Evolutionary conservation across 2,329 filamentous ascomycete genomes (phyloP), one percentile per base, ranked within the genome.

Genomic region (Colletotrichum orchidophilum): DNA sequence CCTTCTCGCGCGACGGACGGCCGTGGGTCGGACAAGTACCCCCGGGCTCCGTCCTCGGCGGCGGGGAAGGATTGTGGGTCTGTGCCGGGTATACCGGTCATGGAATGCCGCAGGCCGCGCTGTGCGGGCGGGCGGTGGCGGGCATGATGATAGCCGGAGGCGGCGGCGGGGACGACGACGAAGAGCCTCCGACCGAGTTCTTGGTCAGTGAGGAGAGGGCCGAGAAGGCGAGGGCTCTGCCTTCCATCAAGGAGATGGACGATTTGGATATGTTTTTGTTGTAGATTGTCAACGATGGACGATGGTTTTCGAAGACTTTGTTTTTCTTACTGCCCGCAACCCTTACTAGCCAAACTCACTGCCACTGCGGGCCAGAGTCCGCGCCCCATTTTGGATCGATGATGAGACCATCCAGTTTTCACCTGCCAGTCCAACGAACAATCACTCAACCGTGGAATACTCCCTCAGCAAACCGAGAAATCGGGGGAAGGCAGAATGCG

Each of bases 1-100:
- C 91, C 0, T 95, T 90, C 79, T 90, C 88, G 33, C 83, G 90
- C 7, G 93, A 95, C 78, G 83, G 86, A 0, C 80, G 87, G 61
- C 92, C 93, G 0, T 95, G 91, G 90, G 91, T 95, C 2, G 93
- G 93, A 0, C 80, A 82, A 11, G 87, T 95, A n/a, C 90, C 91
- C 0, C 81, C 80, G 42, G 76, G 78, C 6, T 18, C 15, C 27
- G 64, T 29, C 31, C 74, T 87, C 27, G 81, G 87, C 5, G 89
- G 86, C n/a, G 83, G 80, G 21, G 78, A 84, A 3, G 90, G 91
- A 0, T 74, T 94, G 64, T 94, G 86, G 83, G 73, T 94, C 13
- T 87, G 87, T 72, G 91, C 86, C 3, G 92, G 91, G 3, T 94
- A 92, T 76, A 92, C 91, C 5, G 92, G 91, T 0, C 93, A 95